Percentiles rank a stretch among this genome's conserved stretches.
phyloP scores from a whole-genome alignment of 306 rosid genomes.

The Citrullus amarus region DNA sequence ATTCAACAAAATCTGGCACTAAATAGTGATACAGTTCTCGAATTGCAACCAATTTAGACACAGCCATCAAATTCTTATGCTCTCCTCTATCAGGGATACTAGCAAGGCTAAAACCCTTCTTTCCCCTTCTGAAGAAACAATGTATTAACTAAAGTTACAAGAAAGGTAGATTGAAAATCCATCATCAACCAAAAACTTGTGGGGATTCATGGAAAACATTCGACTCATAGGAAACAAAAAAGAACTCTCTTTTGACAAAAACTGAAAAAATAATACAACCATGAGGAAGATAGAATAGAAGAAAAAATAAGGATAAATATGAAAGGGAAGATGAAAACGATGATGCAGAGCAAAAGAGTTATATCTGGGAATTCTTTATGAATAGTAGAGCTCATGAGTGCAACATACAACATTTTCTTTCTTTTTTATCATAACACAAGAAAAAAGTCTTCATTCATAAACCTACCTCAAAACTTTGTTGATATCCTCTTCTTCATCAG shows the following conservation, averaged over 20 bases:
- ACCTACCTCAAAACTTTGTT: conserved; percentile 93
- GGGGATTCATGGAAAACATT: background rate
- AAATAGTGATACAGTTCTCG: background rate
- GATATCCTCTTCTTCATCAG: conserved; percentile 97
- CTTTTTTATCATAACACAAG: background rate
- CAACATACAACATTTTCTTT: background rate
- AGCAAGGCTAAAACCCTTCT: background rate
- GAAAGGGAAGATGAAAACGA: background rate
- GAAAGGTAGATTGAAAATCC: no score
- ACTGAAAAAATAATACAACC: background rate
- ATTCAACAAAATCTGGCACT: background rate
- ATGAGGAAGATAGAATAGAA: background rate
- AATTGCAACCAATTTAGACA: background rate
- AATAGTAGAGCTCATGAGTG: background rate
- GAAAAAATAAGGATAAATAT: background rate
- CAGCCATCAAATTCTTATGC: background rate
- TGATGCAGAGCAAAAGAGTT: background rate
- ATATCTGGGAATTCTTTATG: background rate
- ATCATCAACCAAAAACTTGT: background rate
- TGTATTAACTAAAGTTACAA: background rate
- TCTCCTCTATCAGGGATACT: background rate
- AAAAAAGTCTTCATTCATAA: conserved; percentile 7
- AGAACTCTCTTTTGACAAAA: background rate
- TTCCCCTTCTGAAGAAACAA: background rate
- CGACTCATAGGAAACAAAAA: background rate